These are phyloP conservation scores for Chenopodium formosanum DNA, from an alignment of 148 eudicot species.

Conservation along the genomic window DNA sequence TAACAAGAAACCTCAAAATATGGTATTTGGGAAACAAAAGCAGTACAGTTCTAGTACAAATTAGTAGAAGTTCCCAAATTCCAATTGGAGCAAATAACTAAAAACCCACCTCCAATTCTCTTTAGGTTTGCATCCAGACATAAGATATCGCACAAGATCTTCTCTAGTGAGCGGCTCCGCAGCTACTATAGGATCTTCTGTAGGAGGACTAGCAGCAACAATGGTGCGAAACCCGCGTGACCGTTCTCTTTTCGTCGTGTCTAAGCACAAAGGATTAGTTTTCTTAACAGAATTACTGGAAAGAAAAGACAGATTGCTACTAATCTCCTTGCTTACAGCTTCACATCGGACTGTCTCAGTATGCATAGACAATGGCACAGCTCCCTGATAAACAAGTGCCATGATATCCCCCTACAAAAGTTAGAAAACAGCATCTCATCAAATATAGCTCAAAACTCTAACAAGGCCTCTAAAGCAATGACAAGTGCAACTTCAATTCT, in stretches of 20 bases:
- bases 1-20: not conserved
- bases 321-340: conserved; percentile 36
- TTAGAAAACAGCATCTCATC: conserved; percentile 2
- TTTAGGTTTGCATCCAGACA: conserved; percentile 98
- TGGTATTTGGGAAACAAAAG: not conserved
- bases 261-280: conserved; percentile 30
- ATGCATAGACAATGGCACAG: conserved; percentile 48
- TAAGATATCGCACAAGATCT: conserved; percentile 82
- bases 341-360: conserved; percentile 40
- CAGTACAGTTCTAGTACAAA: not conserved
- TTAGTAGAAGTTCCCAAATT: not conserved
- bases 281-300: conserved; percentile 34
- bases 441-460: not conserved
- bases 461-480: not conserved
- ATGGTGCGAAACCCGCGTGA: conserved; percentile 41
- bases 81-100: not conserved
- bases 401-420: conserved; percentile 44
- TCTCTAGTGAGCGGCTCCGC: conserved; percentile 90
- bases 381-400: conserved; percentile 59
- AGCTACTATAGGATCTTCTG: conserved; percentile 68
- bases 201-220: conserved; percentile 94
- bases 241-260: conserved; percentile 20
- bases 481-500: not conserved
- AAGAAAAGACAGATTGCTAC: conserved; percentile 30
- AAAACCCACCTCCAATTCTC: conserved; percentile 79